A percentile compares a stretch with the other conserved stretches of the same genome.
Evolutionary conservation across 2,329 filamentous ascomycete genomes (phyloP).

Genomic region (Domatiomyces globalis): DNA sequence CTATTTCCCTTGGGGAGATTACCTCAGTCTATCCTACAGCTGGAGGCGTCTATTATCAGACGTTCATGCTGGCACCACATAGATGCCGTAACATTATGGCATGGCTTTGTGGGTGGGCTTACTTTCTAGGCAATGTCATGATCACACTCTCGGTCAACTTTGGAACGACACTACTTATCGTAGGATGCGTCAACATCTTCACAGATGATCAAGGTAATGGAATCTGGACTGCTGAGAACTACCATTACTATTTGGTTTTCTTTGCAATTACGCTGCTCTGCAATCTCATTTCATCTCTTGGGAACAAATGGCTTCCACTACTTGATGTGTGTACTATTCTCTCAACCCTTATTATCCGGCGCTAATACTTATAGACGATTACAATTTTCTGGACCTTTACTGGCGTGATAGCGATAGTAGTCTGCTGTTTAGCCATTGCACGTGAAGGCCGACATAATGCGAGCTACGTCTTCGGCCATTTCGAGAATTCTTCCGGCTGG

Average conservation of each 20-base stretch:
- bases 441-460: constrained; percentile 52
- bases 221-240: constrained; percentile 31
- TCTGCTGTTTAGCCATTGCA: constrained; percentile 50
- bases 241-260: constrained; percentile 37
- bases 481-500: constrained; percentile 57
- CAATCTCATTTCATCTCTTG: constrained; percentile 38
- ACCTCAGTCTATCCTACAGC: constrained; percentile 64
- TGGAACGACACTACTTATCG: constrained; percentile 44
- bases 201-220: constrained; percentile 32
- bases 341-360: neutral
- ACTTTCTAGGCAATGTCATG: constrained; percentile 65
- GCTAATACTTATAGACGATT: constrained; percentile 40
- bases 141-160: constrained; percentile 76
- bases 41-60: constrained; percentile 66
- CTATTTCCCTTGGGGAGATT: constrained; percentile 57
- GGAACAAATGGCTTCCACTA: constrained; percentile 40
- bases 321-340: constrained; percentile 47
- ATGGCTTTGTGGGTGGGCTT: constrained; percentile 63
- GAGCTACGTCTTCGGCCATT: constrained; percentile 52
- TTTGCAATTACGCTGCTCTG: constrained; percentile 35
- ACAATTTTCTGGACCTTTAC: constrained; percentile 64
- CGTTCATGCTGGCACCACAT: constrained; percentile 55
- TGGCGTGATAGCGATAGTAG: constrained; percentile 51
- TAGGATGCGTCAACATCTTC: constrained; percentile 43
- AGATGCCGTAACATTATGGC: constrained; percentile 48